These are phyloP conservation scores for Juglanconis juglandina DNA, from an alignment of 2,329 filamentous ascomycete species.

Conservation along the genomic window DNA sequence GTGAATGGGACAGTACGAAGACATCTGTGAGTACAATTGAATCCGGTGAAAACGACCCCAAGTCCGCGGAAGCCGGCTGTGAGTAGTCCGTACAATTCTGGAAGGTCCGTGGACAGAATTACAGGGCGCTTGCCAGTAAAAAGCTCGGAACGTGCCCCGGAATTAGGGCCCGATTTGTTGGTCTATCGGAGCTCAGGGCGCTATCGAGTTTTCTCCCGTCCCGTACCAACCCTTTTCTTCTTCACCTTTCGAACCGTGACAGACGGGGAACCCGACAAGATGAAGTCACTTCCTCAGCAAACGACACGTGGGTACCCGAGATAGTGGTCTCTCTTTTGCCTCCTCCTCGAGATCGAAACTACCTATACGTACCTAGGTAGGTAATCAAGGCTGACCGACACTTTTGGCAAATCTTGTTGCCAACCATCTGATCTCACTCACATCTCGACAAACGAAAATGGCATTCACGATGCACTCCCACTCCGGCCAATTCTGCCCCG, in stretches of 20 bases:
- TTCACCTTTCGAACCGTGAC: not conserved
- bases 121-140: slow-evolving; percentile 2
- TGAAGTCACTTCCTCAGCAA: not conserved
- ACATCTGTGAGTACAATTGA: not conserved
- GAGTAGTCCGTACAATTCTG: not conserved
- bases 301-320: not conserved
- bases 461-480: slow-evolving; percentile 98
- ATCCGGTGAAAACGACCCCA: not conserved
- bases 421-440: not conserved
- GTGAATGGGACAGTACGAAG: not conserved
- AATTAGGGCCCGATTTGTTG: too few species aligned
- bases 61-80: not conserved
- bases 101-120: not conserved
- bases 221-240: not conserved
- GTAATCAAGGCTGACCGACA: not conserved
- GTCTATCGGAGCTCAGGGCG: too few species aligned
- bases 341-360: not conserved
- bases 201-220: too few species aligned
- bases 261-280: not conserved
- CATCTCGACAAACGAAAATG: slow-evolving; percentile 52
- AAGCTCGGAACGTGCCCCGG: too few species aligned
- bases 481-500: slow-evolving; percentile 92
- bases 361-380: not conserved
- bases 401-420: not conserved
- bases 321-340: not conserved